phyloP scores from a whole-genome alignment of 2,329 filamentous ascomycete genomes.

The Penicillium sp. region DNA sequence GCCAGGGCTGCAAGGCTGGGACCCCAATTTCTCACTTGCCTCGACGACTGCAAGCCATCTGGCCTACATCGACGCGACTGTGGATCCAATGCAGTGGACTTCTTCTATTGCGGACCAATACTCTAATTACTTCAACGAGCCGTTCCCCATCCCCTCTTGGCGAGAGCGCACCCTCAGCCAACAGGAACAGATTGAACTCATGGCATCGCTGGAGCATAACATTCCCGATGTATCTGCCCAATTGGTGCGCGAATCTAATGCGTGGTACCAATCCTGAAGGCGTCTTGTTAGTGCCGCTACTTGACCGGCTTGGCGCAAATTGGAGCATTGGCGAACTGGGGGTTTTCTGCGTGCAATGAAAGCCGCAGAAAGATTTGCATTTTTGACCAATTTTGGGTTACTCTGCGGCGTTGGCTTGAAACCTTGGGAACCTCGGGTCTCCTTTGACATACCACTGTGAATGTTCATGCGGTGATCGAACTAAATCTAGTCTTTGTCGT shows the following conservation, averaged over 20 bases:
- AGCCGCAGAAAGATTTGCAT: background rate
- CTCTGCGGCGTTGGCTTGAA: background rate
- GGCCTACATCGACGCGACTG: conserved; percentile 35
- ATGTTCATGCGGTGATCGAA: background rate
- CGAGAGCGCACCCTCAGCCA: conserved; percentile 70
- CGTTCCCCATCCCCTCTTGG: conserved; percentile 50
- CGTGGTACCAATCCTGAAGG: conserved; percentile 42
- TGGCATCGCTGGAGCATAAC: conserved; percentile 72
- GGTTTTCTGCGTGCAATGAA: conserved; percentile 1
- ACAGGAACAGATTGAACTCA: conserved; percentile 79
- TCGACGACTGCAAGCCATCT: conserved; percentile 40
- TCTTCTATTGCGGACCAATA: conserved; percentile 49
- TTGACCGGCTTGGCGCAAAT: background rate
- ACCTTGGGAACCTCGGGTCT: conserved; percentile 10
- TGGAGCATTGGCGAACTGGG: conserved; percentile 8
- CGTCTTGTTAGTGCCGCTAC: background rate
- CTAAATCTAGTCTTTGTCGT: background rate
- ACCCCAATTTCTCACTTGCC: conserved; percentile 41
- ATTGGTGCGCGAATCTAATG: conserved; percentile 42
- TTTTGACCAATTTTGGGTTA: background rate
- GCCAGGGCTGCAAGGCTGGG: conserved; percentile 45
- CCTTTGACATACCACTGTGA: conserved; percentile 12
- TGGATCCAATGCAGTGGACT: conserved; percentile 46
- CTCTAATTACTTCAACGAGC: conserved; percentile 50
- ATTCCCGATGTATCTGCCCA: conserved; percentile 47